Evolutionary conservation across 1,139 yeast genomes (phyloP).

Genomic region (Yamadazyma friedrichii): DNA sequence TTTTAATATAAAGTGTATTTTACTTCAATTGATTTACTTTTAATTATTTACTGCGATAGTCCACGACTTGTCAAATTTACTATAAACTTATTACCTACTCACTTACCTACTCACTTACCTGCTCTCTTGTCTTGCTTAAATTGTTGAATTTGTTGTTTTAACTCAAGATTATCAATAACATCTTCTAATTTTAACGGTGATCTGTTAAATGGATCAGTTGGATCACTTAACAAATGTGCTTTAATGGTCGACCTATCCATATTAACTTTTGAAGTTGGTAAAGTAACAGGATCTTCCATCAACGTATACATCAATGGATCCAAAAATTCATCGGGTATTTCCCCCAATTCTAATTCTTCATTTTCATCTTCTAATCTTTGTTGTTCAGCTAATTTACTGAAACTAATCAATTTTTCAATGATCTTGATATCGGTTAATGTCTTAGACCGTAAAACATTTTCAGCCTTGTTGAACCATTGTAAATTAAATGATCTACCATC

Average conservation of each 20-base stretch:
- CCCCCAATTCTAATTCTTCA: constrained; percentile 87
- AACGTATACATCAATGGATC: constrained; percentile 95
- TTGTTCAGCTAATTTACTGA: constrained; percentile 63
- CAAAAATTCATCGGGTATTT: constrained; percentile 91
- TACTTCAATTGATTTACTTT: neutral
- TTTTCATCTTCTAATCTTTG: constrained; percentile 66
- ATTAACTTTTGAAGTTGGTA: constrained; percentile 81
- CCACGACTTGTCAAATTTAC: too few relatives aligned
- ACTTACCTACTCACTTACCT: constrained; percentile 4
- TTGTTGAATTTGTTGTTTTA: constrained; percentile 58
- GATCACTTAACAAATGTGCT: constrained; percentile 89
- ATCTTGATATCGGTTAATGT: constrained; percentile 53
- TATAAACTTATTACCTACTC: too few relatives aligned
- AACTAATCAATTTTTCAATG: constrained; percentile 48
- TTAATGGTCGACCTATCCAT: constrained; percentile 91
- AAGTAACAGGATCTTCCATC: constrained; percentile 92
- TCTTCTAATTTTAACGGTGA: constrained; percentile 87
- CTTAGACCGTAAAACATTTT: constrained; percentile 58
- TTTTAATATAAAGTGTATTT: constrained; percentile 8
- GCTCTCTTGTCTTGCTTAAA: constrained; percentile 41
- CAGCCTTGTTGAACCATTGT: constrained; percentile 68
- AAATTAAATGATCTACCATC: constrained; percentile 85
- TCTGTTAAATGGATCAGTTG: constrained; percentile 97
- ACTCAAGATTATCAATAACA: constrained; percentile 71
- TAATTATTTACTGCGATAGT: too few relatives aligned